These are phyloP conservation scores for Anethum foeniculum DNA, from an alignment of 140 eudicot genomes.

Conservation along the genomic window DNA sequence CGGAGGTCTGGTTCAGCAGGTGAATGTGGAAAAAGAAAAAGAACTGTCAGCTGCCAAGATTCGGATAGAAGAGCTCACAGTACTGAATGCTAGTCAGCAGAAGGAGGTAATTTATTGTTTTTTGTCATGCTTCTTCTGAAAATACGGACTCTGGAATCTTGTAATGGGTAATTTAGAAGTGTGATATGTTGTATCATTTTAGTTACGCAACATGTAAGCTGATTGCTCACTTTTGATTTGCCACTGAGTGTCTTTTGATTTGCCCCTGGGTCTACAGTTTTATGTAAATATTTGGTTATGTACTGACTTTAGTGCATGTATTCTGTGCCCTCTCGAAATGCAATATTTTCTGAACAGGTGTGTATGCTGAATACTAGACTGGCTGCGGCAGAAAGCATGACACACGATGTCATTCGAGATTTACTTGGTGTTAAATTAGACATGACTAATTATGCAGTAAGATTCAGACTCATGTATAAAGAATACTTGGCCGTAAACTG, in stretches of 20 bases:
- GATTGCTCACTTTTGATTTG: not conserved
- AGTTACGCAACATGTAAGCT: not conserved
- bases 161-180: not conserved
- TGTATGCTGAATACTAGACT: constrained; percentile 63
- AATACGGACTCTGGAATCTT: not conserved
- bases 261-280: not conserved
- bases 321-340: constrained; percentile 4
- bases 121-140: not conserved
- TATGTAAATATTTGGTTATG: not conserved
- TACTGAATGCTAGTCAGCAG: constrained; percentile 54
- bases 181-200: not conserved
- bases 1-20: constrained; percentile 68
- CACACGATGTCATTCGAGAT: constrained; percentile 87
- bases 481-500: not conserved
- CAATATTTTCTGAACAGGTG: constrained; percentile 36
- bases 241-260: not conserved
- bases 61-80: constrained; percentile 64
- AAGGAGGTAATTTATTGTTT: constrained; percentile 48
- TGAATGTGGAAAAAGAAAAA: constrained; percentile 75
- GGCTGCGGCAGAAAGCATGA: constrained; percentile 88
- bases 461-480: constrained; percentile 18
- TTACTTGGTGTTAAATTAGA: constrained; percentile 84
- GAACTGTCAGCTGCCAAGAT: constrained; percentile 50
- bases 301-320: not conserved
- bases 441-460: constrained; percentile 78